Base-by-base conservation (phyloP, 768 basidiomycete species). In the Polyporus arcularius region DNA sequence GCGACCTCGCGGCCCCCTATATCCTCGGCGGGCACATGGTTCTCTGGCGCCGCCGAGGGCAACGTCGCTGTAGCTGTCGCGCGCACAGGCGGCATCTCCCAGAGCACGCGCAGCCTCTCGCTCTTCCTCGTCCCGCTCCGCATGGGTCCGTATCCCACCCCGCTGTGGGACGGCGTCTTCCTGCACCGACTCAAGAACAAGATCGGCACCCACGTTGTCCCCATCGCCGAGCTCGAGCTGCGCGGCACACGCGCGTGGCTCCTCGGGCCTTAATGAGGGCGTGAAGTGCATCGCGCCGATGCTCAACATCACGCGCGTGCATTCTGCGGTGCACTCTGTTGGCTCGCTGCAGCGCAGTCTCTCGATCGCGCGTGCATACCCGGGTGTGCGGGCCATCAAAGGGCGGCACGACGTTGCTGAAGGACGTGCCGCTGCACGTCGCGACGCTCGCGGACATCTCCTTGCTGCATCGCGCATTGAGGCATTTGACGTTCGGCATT, bases 41-140 rank as follows among this genome's bases (percentile, higher is more conserved):
- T 92, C 72, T 90, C 90, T 15, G 89, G 88, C 65, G 91, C 91
- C 1, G 89, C 89, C 1, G 91, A 92, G 65, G 84, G 86, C 63
- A 77, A 92, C 61, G 75, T 91, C 11, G 81, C 89, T 0, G 78
- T 92, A 30, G 89, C 88, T 0, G 75, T 92, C 8, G 91, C 89
- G 7, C 86, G 90, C 42, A 90, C 90, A 1, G 89, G 88, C 0
- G 70, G 81, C 0, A 58, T 69, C 28, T 63, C 75, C 53, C 72
- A 77, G 11, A 89, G 90, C 8, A 86, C 89, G 0, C 81, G 84
- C 11, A 82, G 82, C 0, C 80, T 92, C 12, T 91, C 89, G 1
- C 83, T 92, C 41, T 92, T 92, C 75, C 77, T 92, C 38, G 78
- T 92, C 47, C 88, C 89, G 32, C 79, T 92, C 26, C 69, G 69